Evolutionary conservation across 306 rosid species (phyloP).

Genomic region (Acacia confusa): DNA sequence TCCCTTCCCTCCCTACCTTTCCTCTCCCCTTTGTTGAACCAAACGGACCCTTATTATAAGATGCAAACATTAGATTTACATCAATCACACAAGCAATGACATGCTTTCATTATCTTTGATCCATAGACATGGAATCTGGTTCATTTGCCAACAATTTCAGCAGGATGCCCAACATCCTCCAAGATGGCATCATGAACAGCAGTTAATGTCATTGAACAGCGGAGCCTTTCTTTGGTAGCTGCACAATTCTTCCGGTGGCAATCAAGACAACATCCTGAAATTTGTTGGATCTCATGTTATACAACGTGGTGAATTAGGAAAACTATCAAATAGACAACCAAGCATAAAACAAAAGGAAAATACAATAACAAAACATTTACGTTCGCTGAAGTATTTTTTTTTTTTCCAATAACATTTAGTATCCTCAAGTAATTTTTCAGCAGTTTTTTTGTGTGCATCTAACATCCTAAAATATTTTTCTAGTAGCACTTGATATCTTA

Average conservation of each 20-base stretch:
- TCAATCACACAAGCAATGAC: background rate
- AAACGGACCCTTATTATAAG: too few relatives aligned
- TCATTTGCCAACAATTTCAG: conserved; percentile 70
- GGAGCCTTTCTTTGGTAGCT: conserved; percentile 85
- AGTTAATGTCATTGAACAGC: conserved; percentile 63
- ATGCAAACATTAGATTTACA: background rate
- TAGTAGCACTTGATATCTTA: too few relatives aligned
- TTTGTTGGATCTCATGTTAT: background rate
- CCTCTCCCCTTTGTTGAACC: too few relatives aligned
- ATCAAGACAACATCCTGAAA: conserved; percentile 63
- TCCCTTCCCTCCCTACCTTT: too few relatives aligned
- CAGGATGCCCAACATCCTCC: conserved; percentile 68
- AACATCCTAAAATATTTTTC: too few relatives aligned
- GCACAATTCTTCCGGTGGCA: conserved; percentile 67
- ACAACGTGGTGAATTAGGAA: background rate
- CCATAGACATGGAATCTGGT: conserved; percentile 61
- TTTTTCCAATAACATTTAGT: too few relatives aligned
- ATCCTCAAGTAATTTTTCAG: too few relatives aligned
- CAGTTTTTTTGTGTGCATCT: too few relatives aligned
- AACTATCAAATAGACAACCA: background rate
- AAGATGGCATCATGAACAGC: conserved; percentile 73
- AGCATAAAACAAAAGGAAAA: background rate
- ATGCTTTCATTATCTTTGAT: conserved; percentile 62
- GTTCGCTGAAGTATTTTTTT: too few relatives aligned
- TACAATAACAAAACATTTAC: too few relatives aligned